phyloP scores from a whole-genome alignment of 768 basidiomycete species.

The Trametes gibbosa region DNA sequence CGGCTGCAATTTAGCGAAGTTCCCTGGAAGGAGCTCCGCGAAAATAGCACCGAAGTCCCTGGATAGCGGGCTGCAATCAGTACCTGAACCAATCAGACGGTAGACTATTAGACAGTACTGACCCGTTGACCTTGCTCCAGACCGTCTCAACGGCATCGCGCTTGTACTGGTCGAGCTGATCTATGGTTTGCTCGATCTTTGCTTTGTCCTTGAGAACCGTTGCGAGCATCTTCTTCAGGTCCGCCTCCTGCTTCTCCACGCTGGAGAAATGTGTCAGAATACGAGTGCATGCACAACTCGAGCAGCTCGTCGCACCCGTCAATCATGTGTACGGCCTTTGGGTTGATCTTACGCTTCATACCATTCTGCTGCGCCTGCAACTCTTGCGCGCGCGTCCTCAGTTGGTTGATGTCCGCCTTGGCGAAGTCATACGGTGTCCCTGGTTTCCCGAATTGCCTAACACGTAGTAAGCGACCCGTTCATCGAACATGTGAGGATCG shows the following conservation, averaged over 20 bases:
- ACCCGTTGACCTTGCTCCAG: conserved; percentile 95
- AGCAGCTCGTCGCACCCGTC: conserved; percentile 57
- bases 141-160: conserved; percentile 90
- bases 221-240: conserved; percentile 83
- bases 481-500: not conserved
- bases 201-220: conserved; percentile 90
- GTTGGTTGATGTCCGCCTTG: conserved; percentile 53
- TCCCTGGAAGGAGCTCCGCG: conserved; percentile 91
- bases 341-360: conserved; percentile 95
- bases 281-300: conserved; percentile 23
- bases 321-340: conserved; percentile 94
- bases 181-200: conserved; percentile 94
- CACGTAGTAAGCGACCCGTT: not conserved
- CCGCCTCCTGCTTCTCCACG: conserved; percentile 88
- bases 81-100: not conserved
- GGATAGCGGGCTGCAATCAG: conserved; percentile 5
- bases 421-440: conserved; percentile 83
- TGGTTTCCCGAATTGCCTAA: conserved; percentile 79
- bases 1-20: conserved; percentile 92
- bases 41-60: conserved; percentile 98
- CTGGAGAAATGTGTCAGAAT: conserved; percentile 38
- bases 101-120: conserved; percentile 28
- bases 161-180: conserved; percentile 91
- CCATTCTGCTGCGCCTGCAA: conserved; percentile 76
- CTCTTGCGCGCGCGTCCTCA: conserved; percentile 66